Base-by-base conservation (phyloP, 2,329 filamentous ascomycete species). In the Botryosphaeria dothidea region DNA sequence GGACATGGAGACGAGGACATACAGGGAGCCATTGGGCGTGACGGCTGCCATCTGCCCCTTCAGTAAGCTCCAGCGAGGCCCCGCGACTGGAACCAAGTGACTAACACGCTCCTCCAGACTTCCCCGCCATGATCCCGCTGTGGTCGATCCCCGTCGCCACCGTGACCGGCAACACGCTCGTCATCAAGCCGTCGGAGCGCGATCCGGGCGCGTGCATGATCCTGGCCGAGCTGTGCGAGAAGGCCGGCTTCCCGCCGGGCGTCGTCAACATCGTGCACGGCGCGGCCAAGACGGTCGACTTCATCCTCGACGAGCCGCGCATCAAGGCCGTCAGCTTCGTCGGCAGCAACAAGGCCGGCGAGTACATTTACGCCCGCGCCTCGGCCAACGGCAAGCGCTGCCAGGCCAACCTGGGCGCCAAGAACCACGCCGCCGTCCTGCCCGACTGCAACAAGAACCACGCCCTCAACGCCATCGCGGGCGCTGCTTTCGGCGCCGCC, bases 401-500 rank as follows among this genome's bases (percentile, higher is more conserved):
- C 34, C 92, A 95, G 81, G 92, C 92, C 76, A 95, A 95, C 80
- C 81, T 95, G 67, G 92, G 92, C 45, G 92, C 92, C 70, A 95
- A 95, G 86, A 95, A 95, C 84, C 92, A 95, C 77, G 91, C 91
- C 29, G 90, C 90, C 62, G 88, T 95, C 31, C 85, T 94, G 67
- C 92, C 92, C 19, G 92, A 95, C 82, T 91, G 89, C 82, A 93
- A 95, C 83, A 94, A 93, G 86, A 93, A 95, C 82, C 90, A 93
- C 72, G 92, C 92, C 69, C 81, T 95, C 72, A 95, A 94, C 80
- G 90, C 90, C 48, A 91, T 95, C 69, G 86, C 91, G 4, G 92
- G 92, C 69, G 92, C 92, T 36, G 92, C 92, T 23, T 95, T 95
- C 70, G 92, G 92, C 69, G 92, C 92, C 68, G 92, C 92, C 25